Evolutionary conservation across 2,329 filamentous ascomycete genomes (phyloP), one percentile per base, ranked within the genome.

Genomic region (Ascochyta rabiei): DNA sequence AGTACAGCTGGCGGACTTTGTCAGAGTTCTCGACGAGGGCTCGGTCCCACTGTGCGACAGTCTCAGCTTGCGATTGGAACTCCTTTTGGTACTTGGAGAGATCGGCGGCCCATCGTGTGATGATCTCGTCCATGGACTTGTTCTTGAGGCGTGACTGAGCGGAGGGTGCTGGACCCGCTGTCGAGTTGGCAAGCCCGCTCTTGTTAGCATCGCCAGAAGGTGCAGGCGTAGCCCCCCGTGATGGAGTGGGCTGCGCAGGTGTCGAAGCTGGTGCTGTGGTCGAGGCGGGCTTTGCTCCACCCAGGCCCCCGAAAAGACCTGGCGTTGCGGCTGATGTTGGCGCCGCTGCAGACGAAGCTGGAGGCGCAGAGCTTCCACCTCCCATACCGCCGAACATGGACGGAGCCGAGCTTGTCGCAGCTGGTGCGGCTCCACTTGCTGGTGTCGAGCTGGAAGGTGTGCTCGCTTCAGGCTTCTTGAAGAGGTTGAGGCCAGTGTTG

Each of bases 41-140:
- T 53, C 91, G 86, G 74, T 99, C 95, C 96, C 96, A 99, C 39
- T 85, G 83, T 12, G 92, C 89, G 13, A 98, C 91, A 61, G 92
- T 89, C 57, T 87, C 84, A 4, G 96, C 93, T 74, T 98, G 92
- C 30, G 89, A 84, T 72, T 96, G 92, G 79, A 98, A 99, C 55
- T 96, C 91, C 74, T 96, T 96, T 71, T 98, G 93, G 71, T 99
- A 97, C 71, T 96, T 96, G 48, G 92, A 89, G 44, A 99, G 81
- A 70, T 98, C 95, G 0, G 92, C 91, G 2, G 95, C 95, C 95
- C 95, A 99, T 28, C 92, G 87, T 4, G 91, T 97, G 62, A 99
- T 92, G 61, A 99, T 97, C 74, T 99, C 95, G 70, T 99, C 95
- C 90, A 99, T 97, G 0, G 93, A 96, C 79, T 96, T 98, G 77